These are phyloP conservation scores for Pseudocercospora ulei DNA, from an alignment of 2,329 filamentous ascomycete genomes.

Conservation along the genomic window DNA sequence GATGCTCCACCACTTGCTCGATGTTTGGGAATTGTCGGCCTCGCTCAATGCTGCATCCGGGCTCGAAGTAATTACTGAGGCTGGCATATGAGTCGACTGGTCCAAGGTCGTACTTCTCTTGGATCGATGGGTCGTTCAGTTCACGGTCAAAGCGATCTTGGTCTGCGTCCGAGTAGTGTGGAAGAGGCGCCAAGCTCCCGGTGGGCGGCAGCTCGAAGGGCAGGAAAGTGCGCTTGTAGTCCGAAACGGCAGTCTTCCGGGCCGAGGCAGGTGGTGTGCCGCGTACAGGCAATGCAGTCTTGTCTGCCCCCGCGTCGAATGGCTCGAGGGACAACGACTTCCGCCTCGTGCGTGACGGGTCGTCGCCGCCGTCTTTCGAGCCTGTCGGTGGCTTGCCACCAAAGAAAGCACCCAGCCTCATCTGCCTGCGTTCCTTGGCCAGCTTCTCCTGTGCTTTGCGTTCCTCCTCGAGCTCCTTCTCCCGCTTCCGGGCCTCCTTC, in stretches of 20 bases:
- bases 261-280: conserved; percentile 17
- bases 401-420: conserved; percentile 41
- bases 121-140: conserved; percentile 26
- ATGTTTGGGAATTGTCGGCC: conserved; percentile 22
- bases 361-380: conserved; percentile 15
- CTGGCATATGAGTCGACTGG: conserved; percentile 21
- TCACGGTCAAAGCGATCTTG: conserved; percentile 29
- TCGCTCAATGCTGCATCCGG: conserved; percentile 15
- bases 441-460: conserved; percentile 29
- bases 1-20: conserved; percentile 36
- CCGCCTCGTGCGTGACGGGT: conserved; percentile 29
- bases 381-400: conserved; percentile 32
- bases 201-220: conserved; percentile 70
- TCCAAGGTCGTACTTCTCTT: conserved; percentile 30
- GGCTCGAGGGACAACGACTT: conserved; percentile 33
- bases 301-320: conserved; percentile 26
- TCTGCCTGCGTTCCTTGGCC: conserved; percentile 30
- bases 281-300: conserved; percentile 27
- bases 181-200: conserved; percentile 55
- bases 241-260: conserved; percentile 31
- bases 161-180: conserved; percentile 21
- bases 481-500: conserved; percentile 39
- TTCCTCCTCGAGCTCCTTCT: conserved; percentile 32
- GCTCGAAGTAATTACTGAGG: conserved; percentile 19
- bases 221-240: conserved; percentile 57